These are phyloP conservation scores for Schwanniomyces pseudopolymorphus DNA, from an alignment of 805 yeast species.

Conservation along the genomic window DNA sequence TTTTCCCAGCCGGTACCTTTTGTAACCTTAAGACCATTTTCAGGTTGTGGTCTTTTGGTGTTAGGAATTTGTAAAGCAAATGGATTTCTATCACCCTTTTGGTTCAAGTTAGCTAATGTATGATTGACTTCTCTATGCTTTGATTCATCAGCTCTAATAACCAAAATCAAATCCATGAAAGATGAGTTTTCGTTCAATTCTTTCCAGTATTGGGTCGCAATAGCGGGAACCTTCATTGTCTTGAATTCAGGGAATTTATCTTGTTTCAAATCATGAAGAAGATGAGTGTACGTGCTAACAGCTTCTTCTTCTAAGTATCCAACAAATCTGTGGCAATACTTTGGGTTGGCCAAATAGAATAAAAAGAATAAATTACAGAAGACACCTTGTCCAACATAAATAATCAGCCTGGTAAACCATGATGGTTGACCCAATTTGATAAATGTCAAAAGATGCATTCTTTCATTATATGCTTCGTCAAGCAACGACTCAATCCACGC, in stretches of 20 bases:
- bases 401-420: slow-evolving; percentile 50
- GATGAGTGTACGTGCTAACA: slow-evolving; percentile 63
- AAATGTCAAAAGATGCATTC: slow-evolving; percentile 74
- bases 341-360: slow-evolving; percentile 56
- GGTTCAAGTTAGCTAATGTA: slow-evolving; percentile 65
- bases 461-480: slow-evolving; percentile 76
- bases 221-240: slow-evolving; percentile 48
- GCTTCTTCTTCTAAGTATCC: slow-evolving; percentile 81
- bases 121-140: slow-evolving; percentile 80
- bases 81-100: slow-evolving; percentile 61
- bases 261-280: slow-evolving; percentile 51
- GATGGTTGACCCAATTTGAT: slow-evolving; percentile 65
- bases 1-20: slow-evolving; percentile 43
- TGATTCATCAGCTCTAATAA: slow-evolving; percentile 74
- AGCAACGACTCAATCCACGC: slow-evolving; percentile 74
- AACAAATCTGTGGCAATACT: slow-evolving; percentile 70
- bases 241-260: slow-evolving; percentile 53
- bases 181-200: slow-evolving; percentile 49
- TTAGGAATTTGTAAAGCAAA: slow-evolving; percentile 50
- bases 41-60: slow-evolving; percentile 35
- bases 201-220: slow-evolving; percentile 66
- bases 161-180: slow-evolving; percentile 57
- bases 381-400: slow-evolving; percentile 67
- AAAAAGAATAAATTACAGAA: slow-evolving; percentile 67
- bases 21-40: slow-evolving; percentile 29